Base-by-base conservation (phyloP, 1,284 basidiomycete species). In the Neonothopanus nambi region DNA sequence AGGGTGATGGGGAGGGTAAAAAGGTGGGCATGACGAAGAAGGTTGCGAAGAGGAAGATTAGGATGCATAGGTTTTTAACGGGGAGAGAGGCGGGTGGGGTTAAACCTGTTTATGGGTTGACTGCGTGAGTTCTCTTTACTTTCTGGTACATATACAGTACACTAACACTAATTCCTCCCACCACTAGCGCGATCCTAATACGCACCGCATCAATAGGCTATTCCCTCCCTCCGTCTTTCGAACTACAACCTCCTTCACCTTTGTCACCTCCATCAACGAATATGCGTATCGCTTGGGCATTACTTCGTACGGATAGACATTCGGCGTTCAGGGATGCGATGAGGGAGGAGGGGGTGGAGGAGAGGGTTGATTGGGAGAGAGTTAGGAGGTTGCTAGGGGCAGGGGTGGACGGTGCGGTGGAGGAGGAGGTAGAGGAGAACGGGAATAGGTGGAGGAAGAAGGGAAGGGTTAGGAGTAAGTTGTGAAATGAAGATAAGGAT, bases 91-190 rank as follows among this genome's bases (percentile, higher is more conserved):
- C 79, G 4, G 84, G 85, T 15, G 90, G 90, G 0, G 81, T 91
- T 17, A 92, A 91, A 62, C 92, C 91, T 13, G 82, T 94, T 1
- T 91, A 84, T 58, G 91, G 91, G 2, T 70, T 93, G 13, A 94
- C 92, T 45, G 82, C 90, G 89, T 93, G 64, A 60, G 83, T 77
- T 9, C 42, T 47, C 5, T 47, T 18, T 23, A 5, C n/a, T 17
- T 23, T 36, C 9, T 15, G 1, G 11, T 38, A 6, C 13, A 12
- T 24, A 23, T 9, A 11, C 35, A 11, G 33, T 24, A 38, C 33
- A 39, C 43, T 12, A 21, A n/a, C 9, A n/a, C 5, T 50, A 20
- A 33, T 24, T 45, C 26, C 28, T 47, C 18, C 36, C 49, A 17
- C 21, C 48, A 12, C 11, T 35, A 92, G 91, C 5, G 74, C 79